Evolutionary conservation across 2,329 filamentous ascomycete genomes (phyloP).

Genomic region (Cladosporium sp.): DNA sequence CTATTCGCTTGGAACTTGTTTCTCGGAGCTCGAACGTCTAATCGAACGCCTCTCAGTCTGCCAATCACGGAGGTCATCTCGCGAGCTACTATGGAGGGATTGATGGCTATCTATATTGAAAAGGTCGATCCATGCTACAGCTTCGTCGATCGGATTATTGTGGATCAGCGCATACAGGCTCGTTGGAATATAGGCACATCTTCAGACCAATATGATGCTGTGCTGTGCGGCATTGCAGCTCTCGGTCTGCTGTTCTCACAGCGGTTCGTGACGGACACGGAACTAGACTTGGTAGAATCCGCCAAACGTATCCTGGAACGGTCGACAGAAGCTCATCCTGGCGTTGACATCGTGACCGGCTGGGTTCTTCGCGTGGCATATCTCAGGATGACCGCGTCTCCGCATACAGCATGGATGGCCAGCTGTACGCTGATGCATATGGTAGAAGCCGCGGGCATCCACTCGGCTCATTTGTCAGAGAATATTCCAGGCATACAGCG

Average conservation of each 20-base stretch:
- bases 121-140: constrained; percentile 55
- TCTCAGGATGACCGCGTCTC: constrained; percentile 53
- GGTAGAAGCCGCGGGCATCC: constrained; percentile 53
- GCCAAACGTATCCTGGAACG: constrained; percentile 48
- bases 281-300: constrained; percentile 50
- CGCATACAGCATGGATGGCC: constrained; percentile 57
- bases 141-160: constrained; percentile 42
- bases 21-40: constrained; percentile 24
- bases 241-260: constrained; percentile 54
- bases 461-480: constrained; percentile 37
- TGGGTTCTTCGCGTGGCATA: constrained; percentile 58
- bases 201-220: constrained; percentile 44
- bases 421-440: constrained; percentile 59
- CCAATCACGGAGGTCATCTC: constrained; percentile 50
- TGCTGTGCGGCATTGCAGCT: constrained; percentile 57
- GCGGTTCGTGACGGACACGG: constrained; percentile 40
- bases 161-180: constrained; percentile 36
- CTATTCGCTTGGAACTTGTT: constrained; percentile 57
- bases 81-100: constrained; percentile 46
- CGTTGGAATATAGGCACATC: constrained; percentile 38
- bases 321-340: constrained; percentile 34
- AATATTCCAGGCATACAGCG: constrained; percentile 22
- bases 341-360: constrained; percentile 43
- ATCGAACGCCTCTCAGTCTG: constrained; percentile 24
- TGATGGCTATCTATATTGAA: constrained; percentile 52